Evolutionary conservation across 176 grass and related monocot genomes (phyloP), one percentile per base, ranked within the genome.

Genomic region (Melocanna baccifera): DNA sequence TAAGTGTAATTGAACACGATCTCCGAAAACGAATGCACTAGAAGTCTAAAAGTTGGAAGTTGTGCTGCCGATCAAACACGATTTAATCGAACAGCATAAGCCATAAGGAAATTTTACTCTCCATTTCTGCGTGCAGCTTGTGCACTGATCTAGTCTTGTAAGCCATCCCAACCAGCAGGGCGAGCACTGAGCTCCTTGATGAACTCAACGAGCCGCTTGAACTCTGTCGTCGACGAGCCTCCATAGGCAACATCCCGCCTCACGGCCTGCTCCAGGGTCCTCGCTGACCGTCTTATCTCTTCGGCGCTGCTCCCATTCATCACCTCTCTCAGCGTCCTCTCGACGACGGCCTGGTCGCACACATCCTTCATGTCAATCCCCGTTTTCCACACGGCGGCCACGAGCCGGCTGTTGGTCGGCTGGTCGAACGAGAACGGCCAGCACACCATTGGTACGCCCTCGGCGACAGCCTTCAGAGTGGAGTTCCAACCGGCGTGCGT

Each of bases 401-500:
- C 52, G 52, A 55, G 19, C 52, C 52, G 52, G 52, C 52, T 55
- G 18, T 55, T 55, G 52, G 19, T 55, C 52, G 18, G 52, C 52
- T 55, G 52, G 52, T 55, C 52, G 52, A 20, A 20, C 18, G 19
- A 55, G 52, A 55, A 55, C 52, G 52, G 52, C 52, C 52, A 55
- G 52, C 52, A 55, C 52, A 55, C 52, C 52, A 20, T 20, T 2
- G 91, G 91, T 23, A 92, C 55, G n/a, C 87, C 91, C 26, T 56
- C 55, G n/a, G 53, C 86, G 28, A 26, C 25, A 48, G 51, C 91
- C 76, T 92, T 89, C 37, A 85, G 12, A 48, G 83, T 80, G 6
- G 90, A 95, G 75, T 95, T 95, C 90, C 93, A 95, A 23, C 93
- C 90, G 55, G 48, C 37, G 43, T 95, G 93, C 16, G 90, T 95